These are phyloP conservation scores for Phlebopus sp. DNA, from an alignment of 1,284 basidiomycete species.

Conservation along the genomic window DNA sequence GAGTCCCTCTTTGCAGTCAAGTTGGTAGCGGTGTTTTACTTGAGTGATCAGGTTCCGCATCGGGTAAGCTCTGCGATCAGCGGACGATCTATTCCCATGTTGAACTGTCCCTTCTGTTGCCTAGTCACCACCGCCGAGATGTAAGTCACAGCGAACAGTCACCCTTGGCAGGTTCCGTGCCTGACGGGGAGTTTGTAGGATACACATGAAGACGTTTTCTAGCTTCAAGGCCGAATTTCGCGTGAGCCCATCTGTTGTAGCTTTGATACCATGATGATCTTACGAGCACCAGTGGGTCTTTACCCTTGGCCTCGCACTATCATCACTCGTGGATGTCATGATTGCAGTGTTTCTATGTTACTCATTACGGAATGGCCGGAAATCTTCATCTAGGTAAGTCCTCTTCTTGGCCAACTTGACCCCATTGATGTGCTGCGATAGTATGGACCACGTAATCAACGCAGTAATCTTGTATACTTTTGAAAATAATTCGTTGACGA, in stretches of 20 bases:
- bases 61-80: constrained; percentile 16
- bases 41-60: constrained; percentile 24
- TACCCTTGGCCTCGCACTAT: constrained; percentile 48
- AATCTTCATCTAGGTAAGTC: constrained; percentile 23
- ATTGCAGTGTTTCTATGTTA: constrained; percentile 46
- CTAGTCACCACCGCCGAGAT: constrained; percentile 40
- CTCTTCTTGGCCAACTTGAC: neutral
- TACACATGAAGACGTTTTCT: constrained; percentile 19
- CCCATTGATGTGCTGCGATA: constrained; percentile 14
- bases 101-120: neutral
- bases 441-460: constrained; percentile 47
- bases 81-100: neutral
- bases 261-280: neutral
- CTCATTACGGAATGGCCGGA: constrained; percentile 39
- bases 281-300: constrained; percentile 42
- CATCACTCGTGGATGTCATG: constrained; percentile 45
- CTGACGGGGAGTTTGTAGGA: constrained; percentile 17
- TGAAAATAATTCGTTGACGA: constrained; percentile 50
- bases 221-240: constrained; percentile 25
- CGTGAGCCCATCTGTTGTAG: constrained; percentile 16
- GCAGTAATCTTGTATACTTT: constrained; percentile 50
- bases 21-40: neutral
- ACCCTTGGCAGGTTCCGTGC: neutral
- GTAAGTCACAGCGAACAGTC: constrained; percentile 22
- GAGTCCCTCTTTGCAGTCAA: constrained; percentile 34